Evolutionary conservation across 2,329 filamentous ascomycete genomes (phyloP), one percentile per base, ranked within the genome.

Genomic region (Dactylellina haptotyla): DNA sequence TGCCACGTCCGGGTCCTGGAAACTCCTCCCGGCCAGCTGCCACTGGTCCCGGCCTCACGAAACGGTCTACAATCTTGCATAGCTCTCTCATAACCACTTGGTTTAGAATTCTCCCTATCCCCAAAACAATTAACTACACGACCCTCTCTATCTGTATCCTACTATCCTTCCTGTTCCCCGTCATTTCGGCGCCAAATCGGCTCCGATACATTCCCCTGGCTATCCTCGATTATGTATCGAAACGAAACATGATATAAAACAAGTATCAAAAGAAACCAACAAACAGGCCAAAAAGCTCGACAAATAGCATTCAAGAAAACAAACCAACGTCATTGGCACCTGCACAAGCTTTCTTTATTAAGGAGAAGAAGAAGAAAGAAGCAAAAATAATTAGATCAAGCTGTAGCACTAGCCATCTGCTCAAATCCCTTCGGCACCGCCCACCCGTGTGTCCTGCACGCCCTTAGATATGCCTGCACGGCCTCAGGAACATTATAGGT

Each of bases 401-500:
- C 16, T 54, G 46, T 61, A 18, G 67, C 28, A 16, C 46, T 54
- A 23, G 67, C 51, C 67, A 72, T 72, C 59, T 59, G 51, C 37
- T 72, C 78, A 73, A 93, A 85, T 43, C 89, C 89, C 2, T 81
- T 79, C 0, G 92, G 91, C 2, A 93, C 82, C 51, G 83, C 79
- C 92, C 92, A 96, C 0, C 90, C 89, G 81, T 96, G 93, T 3
- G 81, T 76, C 0, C 75, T 76, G 71, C 90, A 92, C 9, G 89
- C 89, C 57, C 92, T 86, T 28, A 84, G 82, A 78, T 90, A 97
- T 1, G 91, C 92, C 0, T 88, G 85, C 0, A 92, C 83, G 0
- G 92, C 93, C 79, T 96, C 92, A 0, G 79, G 79, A 3, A 91
- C 84, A 0, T 83, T 82, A 78, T 97, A 96, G 85, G 43, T 8